phyloP scores from a whole-genome alignment of 352 stramenopile genomes.

The Phytophthora sojae region DNA sequence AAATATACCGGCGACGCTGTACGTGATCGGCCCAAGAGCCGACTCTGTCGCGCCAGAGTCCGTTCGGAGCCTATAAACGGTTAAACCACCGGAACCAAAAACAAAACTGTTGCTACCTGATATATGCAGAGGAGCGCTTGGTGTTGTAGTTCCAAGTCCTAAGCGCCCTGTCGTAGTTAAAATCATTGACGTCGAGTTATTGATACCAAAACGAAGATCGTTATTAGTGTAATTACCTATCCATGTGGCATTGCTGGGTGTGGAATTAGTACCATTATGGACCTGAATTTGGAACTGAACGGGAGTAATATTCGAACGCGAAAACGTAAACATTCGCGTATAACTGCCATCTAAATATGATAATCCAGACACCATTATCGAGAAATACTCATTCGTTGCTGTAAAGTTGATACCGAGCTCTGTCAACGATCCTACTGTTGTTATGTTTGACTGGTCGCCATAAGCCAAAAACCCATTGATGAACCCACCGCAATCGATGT shows the following conservation, averaged over 20 bases:
- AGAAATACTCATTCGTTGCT: constrained; percentile 23
- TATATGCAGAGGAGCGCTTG: neutral
- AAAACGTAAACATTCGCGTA: constrained; percentile 7
- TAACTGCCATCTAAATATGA: constrained; percentile 23
- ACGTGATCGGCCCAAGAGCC: neutral
- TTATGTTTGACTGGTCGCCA: constrained; percentile 19
- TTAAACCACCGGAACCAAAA: too few species aligned
- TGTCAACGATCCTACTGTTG: constrained; percentile 18
- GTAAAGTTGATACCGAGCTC: constrained; percentile 18
- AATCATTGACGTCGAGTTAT: constrained; percentile 10
- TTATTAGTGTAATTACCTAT: constrained; percentile 3
- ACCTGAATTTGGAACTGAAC: constrained; percentile 8
- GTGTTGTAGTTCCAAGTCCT: neutral
- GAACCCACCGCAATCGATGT: neutral
- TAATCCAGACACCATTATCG: constrained; percentile 10
- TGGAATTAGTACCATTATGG: constrained; percentile 5
- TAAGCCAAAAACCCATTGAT: constrained; percentile 18
- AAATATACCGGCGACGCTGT: neutral
- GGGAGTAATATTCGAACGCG: constrained; percentile 18
- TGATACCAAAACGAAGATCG: constrained; percentile 7
- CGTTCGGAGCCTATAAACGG: neutral
- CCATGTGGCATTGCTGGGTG: neutral
- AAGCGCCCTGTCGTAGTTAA: neutral
- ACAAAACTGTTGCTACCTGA: too few species aligned
- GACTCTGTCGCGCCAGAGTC: neutral